phyloP scores from a whole-genome alignment of 2,329 filamentous ascomycete genomes.

The Coniella vitis region DNA sequence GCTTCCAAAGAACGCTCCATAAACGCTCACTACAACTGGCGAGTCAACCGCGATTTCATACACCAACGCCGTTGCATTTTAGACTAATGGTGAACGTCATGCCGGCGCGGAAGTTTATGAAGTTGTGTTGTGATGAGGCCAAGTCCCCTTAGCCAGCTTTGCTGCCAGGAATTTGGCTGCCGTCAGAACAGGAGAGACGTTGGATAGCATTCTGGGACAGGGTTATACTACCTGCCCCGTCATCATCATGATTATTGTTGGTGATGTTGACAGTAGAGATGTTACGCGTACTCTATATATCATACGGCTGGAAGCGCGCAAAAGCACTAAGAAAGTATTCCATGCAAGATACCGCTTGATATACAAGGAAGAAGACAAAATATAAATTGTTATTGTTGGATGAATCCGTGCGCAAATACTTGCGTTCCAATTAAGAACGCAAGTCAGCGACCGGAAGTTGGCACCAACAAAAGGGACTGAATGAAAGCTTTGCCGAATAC shows the following conservation, averaged over 20 bases:
- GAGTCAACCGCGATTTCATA: constrained; percentile 22
- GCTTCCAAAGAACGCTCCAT: no score
- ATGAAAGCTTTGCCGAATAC: no score
- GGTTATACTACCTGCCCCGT: constrained; percentile 20
- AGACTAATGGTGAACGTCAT: constrained; percentile 53
- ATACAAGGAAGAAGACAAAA: background rate
- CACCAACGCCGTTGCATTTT: constrained; percentile 59
- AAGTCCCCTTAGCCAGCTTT: constrained; percentile 11
- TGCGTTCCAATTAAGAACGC: no score
- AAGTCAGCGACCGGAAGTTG: no score
- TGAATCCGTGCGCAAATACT: no score
- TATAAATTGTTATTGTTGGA: no score
- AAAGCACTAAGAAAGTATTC: constrained; percentile 22
- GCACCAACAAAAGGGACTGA: no score
- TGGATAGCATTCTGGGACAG: constrained; percentile 25
- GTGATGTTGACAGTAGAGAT: no score
- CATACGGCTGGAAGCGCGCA: constrained; percentile 22
- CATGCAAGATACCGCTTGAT: constrained; percentile 22
- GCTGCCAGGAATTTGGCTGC: constrained; percentile 24
- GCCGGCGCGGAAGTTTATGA: constrained; percentile 56
- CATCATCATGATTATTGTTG: constrained; percentile 13
- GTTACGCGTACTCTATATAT: no score
- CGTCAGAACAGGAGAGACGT: constrained; percentile 28
- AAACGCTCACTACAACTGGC: no score
- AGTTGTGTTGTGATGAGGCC: constrained; percentile 38